Percentiles rank a stretch among this genome's conserved stretches.
phyloP scores from a whole-genome alignment of 148 eudicot species.

The Amaranthus palmeri region DNA sequence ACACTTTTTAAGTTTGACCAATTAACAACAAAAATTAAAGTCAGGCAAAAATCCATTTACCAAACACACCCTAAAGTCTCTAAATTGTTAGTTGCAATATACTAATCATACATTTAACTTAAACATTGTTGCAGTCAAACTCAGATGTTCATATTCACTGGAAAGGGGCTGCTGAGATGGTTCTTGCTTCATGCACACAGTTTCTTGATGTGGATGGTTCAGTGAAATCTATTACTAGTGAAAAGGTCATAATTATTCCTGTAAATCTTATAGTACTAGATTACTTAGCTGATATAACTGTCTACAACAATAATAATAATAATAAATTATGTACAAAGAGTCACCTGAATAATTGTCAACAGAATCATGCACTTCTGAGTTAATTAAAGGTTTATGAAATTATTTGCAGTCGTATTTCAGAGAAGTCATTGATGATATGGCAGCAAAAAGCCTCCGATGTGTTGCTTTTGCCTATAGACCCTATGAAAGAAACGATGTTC shows the following conservation, averaged over 20 bases:
- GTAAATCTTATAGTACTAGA: neutral
- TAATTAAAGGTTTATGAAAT: neutral
- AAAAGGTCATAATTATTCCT: neutral
- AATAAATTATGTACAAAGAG: too few relatives aligned
- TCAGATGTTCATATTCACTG: slow-evolving; percentile 76
- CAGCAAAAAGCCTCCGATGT: slow-evolving; percentile 15
- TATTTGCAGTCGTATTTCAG: slow-evolving; percentile 4
- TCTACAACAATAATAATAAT: too few relatives aligned
- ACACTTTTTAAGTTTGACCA: too few relatives aligned
- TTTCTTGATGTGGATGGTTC: slow-evolving; percentile 12
- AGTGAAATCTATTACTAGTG: slow-evolving; percentile 6
- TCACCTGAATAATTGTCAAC: neutral
- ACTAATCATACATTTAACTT: slow-evolving; percentile 4
- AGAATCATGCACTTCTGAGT: neutral
- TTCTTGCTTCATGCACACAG: slow-evolving; percentile 34
- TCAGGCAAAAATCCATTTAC: too few relatives aligned
- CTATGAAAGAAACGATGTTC: slow-evolving; percentile 49
- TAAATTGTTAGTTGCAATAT: neutral
- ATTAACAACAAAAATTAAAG: too few relatives aligned
- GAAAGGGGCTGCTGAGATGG: slow-evolving; percentile 97
- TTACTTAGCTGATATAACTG: neutral
- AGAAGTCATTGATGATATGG: slow-evolving; percentile 7
- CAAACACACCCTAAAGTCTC: too few relatives aligned
- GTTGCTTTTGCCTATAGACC: slow-evolving; percentile 24
- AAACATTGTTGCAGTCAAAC: slow-evolving; percentile 39